Conservation (phyloP, 2,329 filamentous ascomycete genomes). For the Colletotrichum sp. region DNA sequence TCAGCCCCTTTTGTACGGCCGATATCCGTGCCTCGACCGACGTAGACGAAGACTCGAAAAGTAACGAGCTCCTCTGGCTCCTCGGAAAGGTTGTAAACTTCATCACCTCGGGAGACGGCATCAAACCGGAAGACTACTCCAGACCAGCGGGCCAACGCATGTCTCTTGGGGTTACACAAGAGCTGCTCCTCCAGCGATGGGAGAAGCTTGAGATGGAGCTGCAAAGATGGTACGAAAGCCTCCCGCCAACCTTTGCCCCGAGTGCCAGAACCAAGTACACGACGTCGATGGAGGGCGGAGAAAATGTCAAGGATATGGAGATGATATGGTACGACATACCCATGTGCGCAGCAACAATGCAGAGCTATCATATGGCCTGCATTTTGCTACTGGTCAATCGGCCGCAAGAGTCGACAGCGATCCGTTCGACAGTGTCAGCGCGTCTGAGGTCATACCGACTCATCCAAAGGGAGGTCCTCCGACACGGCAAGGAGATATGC, state of each 20-base stretch:
- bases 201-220: not conserved
- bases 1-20: slow-evolving; percentile 34
- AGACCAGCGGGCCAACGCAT: not conserved
- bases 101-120: slow-evolving; percentile 60
- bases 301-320: slow-evolving; percentile 34
- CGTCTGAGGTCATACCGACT: not conserved
- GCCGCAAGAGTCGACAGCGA: not conserved
- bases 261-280: not conserved
- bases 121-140: slow-evolving; percentile 24
- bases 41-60: slow-evolving; percentile 68
- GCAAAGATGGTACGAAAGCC: not conserved
- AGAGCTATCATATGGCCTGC: slow-evolving; percentile 68
- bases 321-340: slow-evolving; percentile 69
- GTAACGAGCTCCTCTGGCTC: slow-evolving; percentile 70
- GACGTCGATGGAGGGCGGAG: not conserved
- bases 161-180: not conserved
- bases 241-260: not conserved
- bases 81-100: slow-evolving; percentile 71
- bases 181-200: slow-evolving; percentile 16
- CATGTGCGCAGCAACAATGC: slow-evolving; percentile 70
- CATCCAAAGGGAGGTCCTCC: not conserved
- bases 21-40: slow-evolving; percentile 48
- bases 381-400: slow-evolving; percentile 55
- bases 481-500: not conserved
- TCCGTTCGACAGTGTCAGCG: not conserved